Conservation (phyloP, 2,329 filamentous ascomycete species). For the Penicillium polonicum region DNA sequence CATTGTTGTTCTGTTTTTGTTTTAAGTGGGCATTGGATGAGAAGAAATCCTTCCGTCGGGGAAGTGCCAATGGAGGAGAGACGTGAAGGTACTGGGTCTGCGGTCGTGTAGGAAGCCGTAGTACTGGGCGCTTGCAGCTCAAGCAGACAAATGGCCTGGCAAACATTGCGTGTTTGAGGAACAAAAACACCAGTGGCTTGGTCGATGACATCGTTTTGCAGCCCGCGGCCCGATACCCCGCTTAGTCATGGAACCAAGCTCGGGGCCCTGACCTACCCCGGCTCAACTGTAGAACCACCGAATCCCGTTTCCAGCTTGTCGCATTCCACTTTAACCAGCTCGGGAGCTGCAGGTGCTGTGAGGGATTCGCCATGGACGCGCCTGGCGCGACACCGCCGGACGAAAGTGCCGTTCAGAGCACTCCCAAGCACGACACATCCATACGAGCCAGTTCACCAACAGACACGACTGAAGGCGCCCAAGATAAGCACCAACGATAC, state of each 20-base stretch:
- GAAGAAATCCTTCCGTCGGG: conserved; percentile 63
- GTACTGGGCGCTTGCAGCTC: conserved; percentile 32
- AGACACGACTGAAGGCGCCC: conserved; percentile 13
- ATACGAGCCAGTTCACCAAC: conserved; percentile 21
- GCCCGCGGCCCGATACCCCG: conserved; percentile 11
- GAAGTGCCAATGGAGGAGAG: conserved; percentile 35
- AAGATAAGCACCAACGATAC: conserved; percentile 15
- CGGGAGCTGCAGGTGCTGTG: conserved; percentile 27
- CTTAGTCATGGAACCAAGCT: conserved; percentile 22
- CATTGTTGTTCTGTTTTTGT: conserved; percentile 31
- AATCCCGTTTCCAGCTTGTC: conserved; percentile 18
- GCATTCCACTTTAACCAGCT: conserved; percentile 19
- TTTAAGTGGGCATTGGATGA: conserved; percentile 62
- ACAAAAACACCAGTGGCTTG: neutral
- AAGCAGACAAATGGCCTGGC: conserved; percentile 32
- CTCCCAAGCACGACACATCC: conserved; percentile 19
- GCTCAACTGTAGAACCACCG: conserved; percentile 20
- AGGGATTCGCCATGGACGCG: conserved; percentile 40
- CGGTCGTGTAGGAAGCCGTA: conserved; percentile 28
- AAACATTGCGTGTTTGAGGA: conserved; percentile 28
- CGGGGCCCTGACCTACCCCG: conserved; percentile 21
- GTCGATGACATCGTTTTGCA: conserved; percentile 18
- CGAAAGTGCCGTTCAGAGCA: conserved; percentile 23
- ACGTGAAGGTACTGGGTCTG: conserved; percentile 38
- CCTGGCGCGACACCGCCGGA: conserved; percentile 35